Conservation (phyloP, 1,284 basidiomycete species). For the Heterobasidion occidentale region DNA sequence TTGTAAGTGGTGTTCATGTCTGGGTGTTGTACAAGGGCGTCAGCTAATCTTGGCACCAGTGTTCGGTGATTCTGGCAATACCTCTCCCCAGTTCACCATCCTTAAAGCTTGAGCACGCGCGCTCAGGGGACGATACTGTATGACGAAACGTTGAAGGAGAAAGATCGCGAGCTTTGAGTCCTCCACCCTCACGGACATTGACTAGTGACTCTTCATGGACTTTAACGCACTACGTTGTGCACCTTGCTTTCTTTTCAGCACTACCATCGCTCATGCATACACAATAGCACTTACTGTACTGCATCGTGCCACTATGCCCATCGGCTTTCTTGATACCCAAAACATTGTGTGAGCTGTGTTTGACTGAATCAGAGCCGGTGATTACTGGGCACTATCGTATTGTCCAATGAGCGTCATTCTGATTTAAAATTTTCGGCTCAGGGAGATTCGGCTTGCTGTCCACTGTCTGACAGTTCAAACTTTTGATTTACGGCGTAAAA, state of each 20-base stretch:
- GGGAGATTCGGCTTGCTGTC: too few species aligned
- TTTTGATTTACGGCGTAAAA: too few species aligned
- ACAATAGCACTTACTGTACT: not conserved
- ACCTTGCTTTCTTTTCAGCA: not conserved
- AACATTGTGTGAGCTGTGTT: not conserved
- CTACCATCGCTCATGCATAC: not conserved
- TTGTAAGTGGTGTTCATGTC: constrained; percentile 21
- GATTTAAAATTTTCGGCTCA: too few species aligned
- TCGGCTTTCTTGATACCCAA: not conserved
- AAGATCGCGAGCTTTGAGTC: not conserved
- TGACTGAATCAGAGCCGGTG: too few species aligned
- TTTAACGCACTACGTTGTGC: not conserved
- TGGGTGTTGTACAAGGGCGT: not conserved
- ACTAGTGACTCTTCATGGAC: not conserved
- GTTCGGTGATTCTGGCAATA: constrained; percentile 30
- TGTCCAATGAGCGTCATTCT: too few species aligned
- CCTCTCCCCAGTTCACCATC: constrained; percentile 25
- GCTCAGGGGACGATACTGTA: not conserved
- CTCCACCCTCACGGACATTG: not conserved
- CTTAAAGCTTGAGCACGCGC: not conserved
- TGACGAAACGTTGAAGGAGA: too few species aligned
- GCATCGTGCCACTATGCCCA: not conserved
- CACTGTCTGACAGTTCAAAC: too few species aligned
- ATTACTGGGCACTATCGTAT: too few species aligned
- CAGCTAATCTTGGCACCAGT: constrained; percentile 15